Conservation (phyloP, 2,329 filamentous ascomycete species). For the Xylaria multiplex region DNA sequence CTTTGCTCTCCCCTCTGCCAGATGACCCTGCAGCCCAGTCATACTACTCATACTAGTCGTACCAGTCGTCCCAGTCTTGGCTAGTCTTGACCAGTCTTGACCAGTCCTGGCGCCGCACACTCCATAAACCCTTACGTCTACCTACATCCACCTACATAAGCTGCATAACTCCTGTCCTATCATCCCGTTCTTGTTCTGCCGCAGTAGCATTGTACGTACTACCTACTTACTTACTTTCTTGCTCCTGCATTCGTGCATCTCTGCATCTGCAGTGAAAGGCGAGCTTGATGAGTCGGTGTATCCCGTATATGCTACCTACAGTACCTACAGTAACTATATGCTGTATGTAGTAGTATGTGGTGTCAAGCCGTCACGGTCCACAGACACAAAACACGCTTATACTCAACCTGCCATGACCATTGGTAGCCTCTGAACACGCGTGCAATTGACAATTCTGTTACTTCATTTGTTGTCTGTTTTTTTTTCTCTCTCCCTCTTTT, state of each 20-base stretch:
- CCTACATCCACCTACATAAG: conserved; percentile 30
- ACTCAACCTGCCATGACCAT: conserved; percentile 13
- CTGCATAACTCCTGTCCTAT: conserved; percentile 32
- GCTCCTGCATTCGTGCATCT: conserved; percentile 17
- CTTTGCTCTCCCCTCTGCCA: conserved; percentile 30
- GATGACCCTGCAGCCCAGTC: conserved; percentile 39
- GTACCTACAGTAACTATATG: background rate
- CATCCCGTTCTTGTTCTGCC: conserved; percentile 22
- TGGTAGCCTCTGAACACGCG: conserved; percentile 18
- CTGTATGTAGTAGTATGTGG: background rate
- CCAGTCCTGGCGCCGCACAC: conserved; percentile 16
- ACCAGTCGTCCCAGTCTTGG: background rate
- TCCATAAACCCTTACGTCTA: conserved; percentile 4
- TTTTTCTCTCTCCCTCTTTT: conserved; percentile 3
- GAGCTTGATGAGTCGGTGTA: conserved; percentile 36
- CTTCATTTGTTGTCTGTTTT: conserved; percentile 25
- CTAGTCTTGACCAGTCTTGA: background rate
- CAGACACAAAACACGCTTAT: conserved; percentile 21
- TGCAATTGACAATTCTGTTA: conserved; percentile 27
- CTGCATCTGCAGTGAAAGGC: conserved; percentile 36
- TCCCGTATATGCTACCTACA: conserved; percentile 16
- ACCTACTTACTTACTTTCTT: conserved; percentile 5
- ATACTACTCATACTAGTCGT: background rate
- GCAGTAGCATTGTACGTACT: conserved; percentile 7
- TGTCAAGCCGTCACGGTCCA: conserved; percentile 22